Evolutionary conservation across 495 filamentous ascomycete genomes (phyloP), one percentile per base, ranked within the genome.

Genomic region (Lindgomyces ingoldianus): DNA sequence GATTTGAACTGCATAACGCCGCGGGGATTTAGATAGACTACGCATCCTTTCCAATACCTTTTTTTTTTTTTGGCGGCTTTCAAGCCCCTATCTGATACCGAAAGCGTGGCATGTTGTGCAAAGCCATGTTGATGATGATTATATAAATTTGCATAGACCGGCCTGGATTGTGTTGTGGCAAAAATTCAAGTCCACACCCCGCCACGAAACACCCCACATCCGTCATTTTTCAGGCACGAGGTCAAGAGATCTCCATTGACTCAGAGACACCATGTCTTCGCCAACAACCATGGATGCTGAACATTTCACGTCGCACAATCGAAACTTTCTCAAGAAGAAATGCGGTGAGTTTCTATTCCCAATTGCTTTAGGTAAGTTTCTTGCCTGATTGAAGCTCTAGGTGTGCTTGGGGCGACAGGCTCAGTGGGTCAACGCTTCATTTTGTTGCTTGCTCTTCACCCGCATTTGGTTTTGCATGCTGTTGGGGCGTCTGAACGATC

Each of bases 361-460:
- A 14, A 47, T 46, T 46, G 14, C 48, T 36, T 46, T 21, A 29
- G 33, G 25, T 6, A 39, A 39, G 6, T 10, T 45, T n/a, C n/a
- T n/a, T 45, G 18, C 14, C 65, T 70, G 3, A 45, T 14, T 24
- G 22, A 25, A 30, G 9, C 26, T 60, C 30, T 47, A 79, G 74
- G 74, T 27, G 74, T 79, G n/a, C 72, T 79, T 11, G 76, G 77
- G 41, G 77, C 77, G 48, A 79, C 77, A 14, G 77, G 77, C 46
- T 74, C 74, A 14, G 75, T 80, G 0, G 77, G 76, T 25, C 78
- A 78, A 44, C 75, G 77, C 41, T 79, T 79, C 64, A 77, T 80
- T 60, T 74, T 80, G 4, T 67, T 80, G 0, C 74, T 79, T 42
- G 76, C 77, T 0, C 61, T 73, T 4, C 77, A 80, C 59, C 74